A percentile compares a stretch with the other conserved stretches of the same genome.
These are phyloP conservation scores for Sugiyamaella neomexicana DNA, from an alignment of 1,139 yeast species.

Conservation along the genomic window DNA sequence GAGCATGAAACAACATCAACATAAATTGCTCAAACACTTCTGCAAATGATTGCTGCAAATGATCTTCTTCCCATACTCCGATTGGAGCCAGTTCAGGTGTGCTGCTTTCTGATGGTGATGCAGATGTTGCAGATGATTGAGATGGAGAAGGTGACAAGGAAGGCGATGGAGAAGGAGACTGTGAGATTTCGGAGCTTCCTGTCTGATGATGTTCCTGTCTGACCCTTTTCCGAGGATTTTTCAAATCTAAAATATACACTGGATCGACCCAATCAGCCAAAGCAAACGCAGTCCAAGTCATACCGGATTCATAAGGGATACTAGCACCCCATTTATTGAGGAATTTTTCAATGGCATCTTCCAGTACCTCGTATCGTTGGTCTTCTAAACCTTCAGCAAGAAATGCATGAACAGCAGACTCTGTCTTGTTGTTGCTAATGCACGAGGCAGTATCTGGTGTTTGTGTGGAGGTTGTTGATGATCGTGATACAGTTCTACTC, in stretches of 20 bases:
- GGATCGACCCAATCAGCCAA: conserved; percentile 91
- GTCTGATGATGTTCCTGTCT: conserved; percentile 6
- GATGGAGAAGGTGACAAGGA: conserved; percentile 11
- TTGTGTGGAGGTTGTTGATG: conserved; percentile 18
- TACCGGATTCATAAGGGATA: conserved; percentile 75
- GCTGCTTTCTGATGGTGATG: conserved; percentile 14
- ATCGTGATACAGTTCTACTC: conserved; percentile 9
- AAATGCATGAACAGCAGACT: conserved; percentile 19
- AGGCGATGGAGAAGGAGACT: conserved; percentile 11
- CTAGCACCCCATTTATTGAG: conserved; percentile 75
- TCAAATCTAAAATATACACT: conserved; percentile 31
- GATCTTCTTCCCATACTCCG: conserved; percentile 24
- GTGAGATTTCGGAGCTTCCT: background rate
- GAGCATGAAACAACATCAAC: conserved; percentile 72
- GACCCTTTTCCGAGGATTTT: conserved; percentile 4
- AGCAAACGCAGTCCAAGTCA: conserved; percentile 85
- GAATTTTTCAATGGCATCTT: conserved; percentile 63
- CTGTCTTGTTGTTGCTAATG: conserved; percentile 19
- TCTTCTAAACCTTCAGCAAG: conserved; percentile 26
- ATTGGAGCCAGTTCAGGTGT: conserved; percentile 29
- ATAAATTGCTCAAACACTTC: conserved; percentile 69
- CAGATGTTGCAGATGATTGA: conserved; percentile 8
- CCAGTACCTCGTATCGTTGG: conserved; percentile 50
- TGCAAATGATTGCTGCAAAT: conserved; percentile 21
- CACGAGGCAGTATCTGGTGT: conserved; percentile 13